Base-by-base conservation (phyloP, 1,284 basidiomycete genomes). In the Phlebopus sp. region DNA sequence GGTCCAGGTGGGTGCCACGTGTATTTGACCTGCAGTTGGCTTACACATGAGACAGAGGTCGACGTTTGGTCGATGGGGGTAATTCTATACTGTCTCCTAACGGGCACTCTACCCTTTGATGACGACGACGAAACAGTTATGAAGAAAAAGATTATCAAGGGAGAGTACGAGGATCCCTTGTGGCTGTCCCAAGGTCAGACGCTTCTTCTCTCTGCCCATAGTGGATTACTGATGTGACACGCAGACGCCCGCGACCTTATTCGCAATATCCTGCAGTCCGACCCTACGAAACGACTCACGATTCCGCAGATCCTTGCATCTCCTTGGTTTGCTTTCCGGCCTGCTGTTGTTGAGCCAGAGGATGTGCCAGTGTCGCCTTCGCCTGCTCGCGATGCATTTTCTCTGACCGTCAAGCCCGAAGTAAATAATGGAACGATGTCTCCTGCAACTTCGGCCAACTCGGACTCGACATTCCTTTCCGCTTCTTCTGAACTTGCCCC, bases 21-120 rank as follows among this genome's bases (percentile, higher is more conserved):
- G 11, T 1, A n/a, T 42, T 11, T 37, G 6, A 3, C 18, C 6
- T 44, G 14, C 41, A 34, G 21, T 46, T 23, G 42, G 44, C 35
- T 46, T 31, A 52, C 32, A 27, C 42, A 5, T 13, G 18, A 37
- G 29, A 52, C 74, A 87, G 93, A 97, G 77, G 93, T 97, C 39
- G 97, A 99, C 62, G 78, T 97, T 23, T 99, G 96, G 96, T 98
- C 97, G 0, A 75, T 98, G 29, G 96, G 96, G 3, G 81, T 99
- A 52, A 98, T 99, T 46, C 75, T 99, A 8, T 97, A 96, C 66
- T 90, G 86, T n/a, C 79, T 98, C 13, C 75, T 98, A 31, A 95
- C 92, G 0, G 96, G 96, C 1, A 91, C 89, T 4, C 72, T 98
- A n/a, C 96, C 96, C 0, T 98, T 98, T 59, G 96, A 98, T 59